Evolutionary conservation across 1,139 yeast species (phyloP), one percentile per base, ranked within the genome.

Genomic region (Kluyveromyces sp.): DNA sequence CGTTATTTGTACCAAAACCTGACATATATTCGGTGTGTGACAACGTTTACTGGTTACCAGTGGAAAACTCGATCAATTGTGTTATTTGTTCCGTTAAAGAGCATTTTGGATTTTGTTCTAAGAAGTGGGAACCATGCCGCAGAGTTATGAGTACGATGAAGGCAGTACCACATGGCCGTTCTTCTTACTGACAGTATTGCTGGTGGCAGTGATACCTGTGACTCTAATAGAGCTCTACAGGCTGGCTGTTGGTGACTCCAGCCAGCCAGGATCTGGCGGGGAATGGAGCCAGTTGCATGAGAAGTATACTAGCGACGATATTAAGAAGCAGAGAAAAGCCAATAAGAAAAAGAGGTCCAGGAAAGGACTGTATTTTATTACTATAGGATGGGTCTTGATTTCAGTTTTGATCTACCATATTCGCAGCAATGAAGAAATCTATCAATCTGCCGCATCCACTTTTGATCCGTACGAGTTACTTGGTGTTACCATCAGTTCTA

Each of bases 131-230:
- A 22, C 18, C 73, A 62, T 61, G 65, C 57, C 65, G 17, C 53
- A 53, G 36, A 59, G 51, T 48, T 81, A 81, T 57, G 80, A 77
- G 47, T 92, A 89, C 65, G 98, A 92, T 67, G 97, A 88, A 63
- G 78, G 80, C 56, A 80, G 92, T 38, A 95, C 87, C 58, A 88
- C 95, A 4, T 92, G 97, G 97, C 98, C 98, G 36, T 88, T 83
- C 63, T 92, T 89, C 60, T 77, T 83, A 46, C 68, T 86, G 58
- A 92, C 97, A 1, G 68, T 88, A 45, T 69, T 84, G 43, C 64
- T 79, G 11, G 73, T 78, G 43, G 75, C 80, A 22, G 72, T 87
- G 49, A 65, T 87, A 36, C 96, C 97, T 4, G 60, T 78, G 46
- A 83, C 96, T 1, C 52, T 78, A 15, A 64, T 69, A 38, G 72